A percentile compares a stretch with the other conserved stretches of the same genome.
These are phyloP conservation scores for Physaria fendleri DNA, from an alignment of 345 rosid genomes.

Conservation along the genomic window DNA sequence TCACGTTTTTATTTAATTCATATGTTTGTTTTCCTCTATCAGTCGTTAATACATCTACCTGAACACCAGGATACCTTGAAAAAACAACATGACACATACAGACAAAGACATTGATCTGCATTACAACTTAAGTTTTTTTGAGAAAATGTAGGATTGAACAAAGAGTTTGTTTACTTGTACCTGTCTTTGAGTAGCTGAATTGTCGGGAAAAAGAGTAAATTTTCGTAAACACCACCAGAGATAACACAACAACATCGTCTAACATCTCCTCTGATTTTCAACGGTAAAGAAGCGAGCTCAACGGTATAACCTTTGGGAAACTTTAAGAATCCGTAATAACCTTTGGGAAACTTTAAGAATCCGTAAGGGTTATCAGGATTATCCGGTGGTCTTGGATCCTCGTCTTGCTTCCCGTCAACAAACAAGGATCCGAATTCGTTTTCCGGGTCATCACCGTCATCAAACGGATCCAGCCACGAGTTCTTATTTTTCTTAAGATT, in stretches of 20 bases:
- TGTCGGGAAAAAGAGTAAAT: slow-evolving; percentile 71
- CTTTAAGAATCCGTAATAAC: slow-evolving; percentile 84
- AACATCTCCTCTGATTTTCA: slow-evolving; percentile 89
- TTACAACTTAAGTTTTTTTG: not conserved
- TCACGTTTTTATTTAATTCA: slow-evolving; percentile 87
- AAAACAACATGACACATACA: not conserved
- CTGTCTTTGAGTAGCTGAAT: slow-evolving; percentile 88
- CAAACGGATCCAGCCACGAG: slow-evolving; percentile 81
- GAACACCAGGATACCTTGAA: slow-evolving; percentile 83
- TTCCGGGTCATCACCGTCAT: slow-evolving; percentile 63
- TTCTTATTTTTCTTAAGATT: slow-evolving; percentile 66
- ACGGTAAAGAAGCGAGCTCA: slow-evolving; percentile 67
- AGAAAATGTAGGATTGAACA: not conserved
- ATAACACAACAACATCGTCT: slow-evolving; percentile 80
- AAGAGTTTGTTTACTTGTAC: slow-evolving; percentile 8
- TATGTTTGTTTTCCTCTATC: slow-evolving; percentile 87
- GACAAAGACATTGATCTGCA: not conserved
- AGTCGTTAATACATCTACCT: slow-evolving; percentile 63
- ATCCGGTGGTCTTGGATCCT: slow-evolving; percentile 74
- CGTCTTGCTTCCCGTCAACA: slow-evolving; percentile 84
- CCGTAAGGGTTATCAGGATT: slow-evolving; percentile 79
- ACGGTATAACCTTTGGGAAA: slow-evolving; percentile 72
- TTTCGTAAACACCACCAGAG: slow-evolving; percentile 93
- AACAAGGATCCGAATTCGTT: slow-evolving; percentile 75
- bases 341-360: slow-evolving; percentile 84